Evolutionary conservation across 805 yeast species (phyloP).

Genomic region (Starmerella apis): DNA sequence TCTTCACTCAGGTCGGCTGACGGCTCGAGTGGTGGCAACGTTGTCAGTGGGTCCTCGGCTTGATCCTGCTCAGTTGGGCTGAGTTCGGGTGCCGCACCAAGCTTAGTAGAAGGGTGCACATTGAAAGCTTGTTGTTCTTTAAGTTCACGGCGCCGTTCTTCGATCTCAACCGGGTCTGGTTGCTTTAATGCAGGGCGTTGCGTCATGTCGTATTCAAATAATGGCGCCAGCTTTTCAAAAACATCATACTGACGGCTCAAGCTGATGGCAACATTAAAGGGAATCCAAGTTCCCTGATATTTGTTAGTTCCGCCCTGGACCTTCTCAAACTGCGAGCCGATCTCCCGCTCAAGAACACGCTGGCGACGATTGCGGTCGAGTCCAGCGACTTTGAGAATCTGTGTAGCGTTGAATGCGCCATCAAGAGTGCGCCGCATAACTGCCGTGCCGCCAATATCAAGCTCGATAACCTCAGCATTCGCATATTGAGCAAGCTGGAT

Average conservation of each 20-base stretch:
- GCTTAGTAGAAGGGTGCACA: constrained; percentile 1
- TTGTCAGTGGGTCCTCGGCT: constrained; percentile 14
- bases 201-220: constrained; percentile 38
- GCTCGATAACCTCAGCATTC: constrained; percentile 50
- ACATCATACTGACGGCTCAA: constrained; percentile 54
- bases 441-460: constrained; percentile 49
- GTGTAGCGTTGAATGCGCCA: constrained; percentile 63
- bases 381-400: constrained; percentile 56
- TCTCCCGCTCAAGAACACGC: constrained; percentile 53
- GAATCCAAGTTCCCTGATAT: constrained; percentile 62
- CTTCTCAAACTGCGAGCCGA: constrained; percentile 56
- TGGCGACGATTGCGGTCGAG: constrained; percentile 56
- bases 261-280: constrained; percentile 47
- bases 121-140: background rate
- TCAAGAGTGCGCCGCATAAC: constrained; percentile 58
- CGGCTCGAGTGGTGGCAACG: constrained; percentile 21
- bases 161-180: constrained; percentile 42
- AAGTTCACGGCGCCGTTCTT: constrained; percentile 28
- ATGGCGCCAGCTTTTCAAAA: constrained; percentile 42
- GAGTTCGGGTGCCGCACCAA: background rate
- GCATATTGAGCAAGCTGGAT: constrained; percentile 55
- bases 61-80: too few relatives aligned
- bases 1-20: constrained; percentile 11
- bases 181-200: constrained; percentile 33
- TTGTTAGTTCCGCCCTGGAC: constrained; percentile 69